phyloP scores from a whole-genome alignment of 2,329 filamentous ascomycete species.

The Meredithiella fracta region DNA sequence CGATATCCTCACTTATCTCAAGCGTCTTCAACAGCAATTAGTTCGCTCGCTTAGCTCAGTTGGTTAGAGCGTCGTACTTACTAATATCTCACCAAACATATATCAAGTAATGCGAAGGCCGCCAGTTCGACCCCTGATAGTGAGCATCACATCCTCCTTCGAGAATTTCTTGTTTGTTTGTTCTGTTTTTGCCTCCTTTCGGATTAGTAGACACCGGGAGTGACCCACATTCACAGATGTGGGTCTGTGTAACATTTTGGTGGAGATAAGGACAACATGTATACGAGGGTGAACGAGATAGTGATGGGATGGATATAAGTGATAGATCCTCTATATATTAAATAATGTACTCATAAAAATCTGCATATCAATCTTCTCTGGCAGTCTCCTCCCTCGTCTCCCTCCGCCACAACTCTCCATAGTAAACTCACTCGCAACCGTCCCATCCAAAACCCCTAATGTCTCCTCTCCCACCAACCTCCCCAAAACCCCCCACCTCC shows the following conservation, averaged over 20 bases:
- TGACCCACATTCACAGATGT: no score
- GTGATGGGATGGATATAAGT: no score
- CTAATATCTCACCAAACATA: not conserved
- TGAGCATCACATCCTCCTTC: conserved; percentile 6
- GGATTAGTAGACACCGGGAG: no score
- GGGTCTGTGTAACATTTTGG: no score
- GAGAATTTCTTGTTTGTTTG: conserved; percentile 1
- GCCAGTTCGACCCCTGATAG: conserved; percentile 8
- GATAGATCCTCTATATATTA: no score
- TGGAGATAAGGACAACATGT: no score
- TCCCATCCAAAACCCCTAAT: conserved; percentile 48
- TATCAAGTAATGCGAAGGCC: conserved; percentile 8
- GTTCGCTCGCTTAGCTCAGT: conserved; percentile 7
- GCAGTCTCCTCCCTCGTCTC: conserved; percentile 3
- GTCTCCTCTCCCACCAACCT: conserved; percentile 43
- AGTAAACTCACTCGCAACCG: conserved; percentile 57
- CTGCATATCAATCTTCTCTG: no score
- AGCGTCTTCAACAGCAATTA: not conserved
- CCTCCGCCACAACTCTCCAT: conserved; percentile 59
- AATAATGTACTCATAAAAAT: no score
- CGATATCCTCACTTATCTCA: no score
- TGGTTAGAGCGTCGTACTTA: conserved; percentile 5
- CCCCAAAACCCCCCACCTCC: conserved; percentile 46
- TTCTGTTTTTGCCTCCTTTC: no score
- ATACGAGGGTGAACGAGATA: no score